phyloP scores from a whole-genome alignment of 169 alveolate genomes.

The Pseudocohnilembus persalinus region DNA sequence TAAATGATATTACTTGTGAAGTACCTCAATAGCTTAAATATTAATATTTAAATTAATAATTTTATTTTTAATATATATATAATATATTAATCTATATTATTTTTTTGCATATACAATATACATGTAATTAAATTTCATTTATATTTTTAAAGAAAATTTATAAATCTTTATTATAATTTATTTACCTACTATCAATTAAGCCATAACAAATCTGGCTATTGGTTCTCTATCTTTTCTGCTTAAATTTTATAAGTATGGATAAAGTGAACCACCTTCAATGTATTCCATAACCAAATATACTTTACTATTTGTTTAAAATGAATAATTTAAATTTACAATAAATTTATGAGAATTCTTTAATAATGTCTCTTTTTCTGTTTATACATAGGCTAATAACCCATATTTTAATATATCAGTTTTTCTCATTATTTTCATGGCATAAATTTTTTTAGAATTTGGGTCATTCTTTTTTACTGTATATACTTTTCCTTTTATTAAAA shows the following conservation, averaged over 20 bases:
- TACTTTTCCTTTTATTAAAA: background rate
- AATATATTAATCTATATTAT: no score
- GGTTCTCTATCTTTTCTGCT: background rate
- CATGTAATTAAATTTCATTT: no score
- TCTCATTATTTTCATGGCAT: conserved; percentile 63
- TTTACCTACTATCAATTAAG: conserved; percentile 18
- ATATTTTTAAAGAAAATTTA: no score
- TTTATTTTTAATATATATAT: no score
- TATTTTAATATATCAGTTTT: conserved; percentile 38
- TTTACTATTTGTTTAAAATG: conserved; percentile 53
- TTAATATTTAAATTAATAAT: background rate
- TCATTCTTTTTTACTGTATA: background rate
- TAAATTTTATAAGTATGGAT: conserved; percentile 10
- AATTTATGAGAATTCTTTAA: conserved; percentile 50
- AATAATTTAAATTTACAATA: conserved; percentile 48
- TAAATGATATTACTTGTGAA: conserved; percentile 34
- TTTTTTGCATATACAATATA: no score
- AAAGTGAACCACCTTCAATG: conserved; percentile 59
- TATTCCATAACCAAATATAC: conserved; percentile 57
- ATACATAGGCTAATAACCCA: conserved; percentile 40
- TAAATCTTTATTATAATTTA: no score
- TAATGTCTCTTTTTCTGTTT: conserved; percentile 46
- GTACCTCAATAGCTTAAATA: conserved; percentile 17
- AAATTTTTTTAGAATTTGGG: background rate
- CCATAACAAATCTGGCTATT: conserved; percentile 12